These are phyloP conservation scores for Psilocybe subaeruginosa DNA, from an alignment of 768 basidiomycete genomes.

Conservation along the genomic window DNA sequence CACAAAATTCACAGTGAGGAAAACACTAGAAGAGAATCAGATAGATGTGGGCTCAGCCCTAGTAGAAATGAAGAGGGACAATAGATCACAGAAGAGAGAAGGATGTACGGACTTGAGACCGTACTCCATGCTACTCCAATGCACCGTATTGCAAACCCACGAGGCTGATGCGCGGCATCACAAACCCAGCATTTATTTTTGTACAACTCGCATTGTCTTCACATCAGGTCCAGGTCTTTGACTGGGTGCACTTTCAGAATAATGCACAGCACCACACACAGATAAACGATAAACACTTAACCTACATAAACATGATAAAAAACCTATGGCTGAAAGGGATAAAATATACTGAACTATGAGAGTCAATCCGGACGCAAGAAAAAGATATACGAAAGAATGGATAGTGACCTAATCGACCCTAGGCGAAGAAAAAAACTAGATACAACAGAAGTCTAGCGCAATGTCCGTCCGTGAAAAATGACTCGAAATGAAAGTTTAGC, in stretches of 20 bases:
- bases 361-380: not conserved
- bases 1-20: slow-evolving; percentile 2
- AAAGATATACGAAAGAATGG: slow-evolving; percentile 3
- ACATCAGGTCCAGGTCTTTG: not conserved
- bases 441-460: slow-evolving; percentile 13
- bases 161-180: slow-evolving; percentile 16
- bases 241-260: not conserved
- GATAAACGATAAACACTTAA: not conserved
- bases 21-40: not conserved
- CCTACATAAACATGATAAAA: not conserved
- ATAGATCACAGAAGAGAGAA: slow-evolving; percentile 2
- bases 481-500: slow-evolving; percentile 32
- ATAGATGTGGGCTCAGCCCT: slow-evolving; percentile 24
- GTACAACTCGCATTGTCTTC: not conserved
- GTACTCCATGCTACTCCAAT: not conserved
- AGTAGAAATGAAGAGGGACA: not conserved
- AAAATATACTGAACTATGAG: not conserved
- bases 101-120: not conserved
- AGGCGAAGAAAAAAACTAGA: slow-evolving; percentile 19
- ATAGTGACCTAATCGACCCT: not conserved
- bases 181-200: not conserved
- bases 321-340: not conserved
- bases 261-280: not conserved
- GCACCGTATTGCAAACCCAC: slow-evolving; percentile 5
- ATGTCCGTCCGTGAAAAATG: slow-evolving; percentile 21